Conservation (phyloP, 2,329 filamentous ascomycete genomes). For the Colletotrichum lupini region DNA sequence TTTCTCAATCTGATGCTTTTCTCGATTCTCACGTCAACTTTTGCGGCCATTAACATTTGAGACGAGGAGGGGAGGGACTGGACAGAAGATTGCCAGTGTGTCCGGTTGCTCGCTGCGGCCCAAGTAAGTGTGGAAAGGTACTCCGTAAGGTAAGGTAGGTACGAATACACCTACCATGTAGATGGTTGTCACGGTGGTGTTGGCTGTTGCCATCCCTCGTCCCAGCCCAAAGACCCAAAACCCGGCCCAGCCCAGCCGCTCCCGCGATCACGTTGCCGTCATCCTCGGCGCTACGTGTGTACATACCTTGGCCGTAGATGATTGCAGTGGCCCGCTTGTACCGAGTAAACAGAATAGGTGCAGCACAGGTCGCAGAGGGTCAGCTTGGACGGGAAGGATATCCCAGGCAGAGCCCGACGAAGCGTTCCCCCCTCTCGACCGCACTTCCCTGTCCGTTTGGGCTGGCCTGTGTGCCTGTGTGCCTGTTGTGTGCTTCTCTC, state of each 20-base stretch:
- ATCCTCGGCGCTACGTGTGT: conserved; percentile 18
- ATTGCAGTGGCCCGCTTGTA: conserved; percentile 1
- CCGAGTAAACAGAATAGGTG: neutral
- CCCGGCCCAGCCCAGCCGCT: conserved; percentile 33
- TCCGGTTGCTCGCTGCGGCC: neutral
- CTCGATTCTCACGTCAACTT: neutral
- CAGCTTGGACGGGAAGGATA: conserved; percentile 5
- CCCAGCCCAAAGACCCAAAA: conserved; percentile 14
- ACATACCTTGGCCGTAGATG: neutral
- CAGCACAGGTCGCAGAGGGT: neutral
- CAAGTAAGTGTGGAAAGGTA: too few relatives aligned
- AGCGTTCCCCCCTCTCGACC: conserved; percentile 15
- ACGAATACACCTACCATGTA: too few relatives aligned
- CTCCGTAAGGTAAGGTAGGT: too few relatives aligned
- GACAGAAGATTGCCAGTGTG: neutral
- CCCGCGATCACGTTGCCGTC: conserved; percentile 25
- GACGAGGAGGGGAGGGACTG: neutral
- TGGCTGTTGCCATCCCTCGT: neutral
- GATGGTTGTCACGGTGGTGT: neutral
- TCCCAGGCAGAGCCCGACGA: conserved; percentile 21
- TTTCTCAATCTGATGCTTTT: neutral
- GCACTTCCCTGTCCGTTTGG: conserved; percentile 19
- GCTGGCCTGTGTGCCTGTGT: neutral
- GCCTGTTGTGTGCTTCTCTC: neutral
- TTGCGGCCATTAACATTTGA: neutral